Conservation (phyloP, 192 early-diverging fungal genomes). For the Backusella tuberculispora region DNA sequence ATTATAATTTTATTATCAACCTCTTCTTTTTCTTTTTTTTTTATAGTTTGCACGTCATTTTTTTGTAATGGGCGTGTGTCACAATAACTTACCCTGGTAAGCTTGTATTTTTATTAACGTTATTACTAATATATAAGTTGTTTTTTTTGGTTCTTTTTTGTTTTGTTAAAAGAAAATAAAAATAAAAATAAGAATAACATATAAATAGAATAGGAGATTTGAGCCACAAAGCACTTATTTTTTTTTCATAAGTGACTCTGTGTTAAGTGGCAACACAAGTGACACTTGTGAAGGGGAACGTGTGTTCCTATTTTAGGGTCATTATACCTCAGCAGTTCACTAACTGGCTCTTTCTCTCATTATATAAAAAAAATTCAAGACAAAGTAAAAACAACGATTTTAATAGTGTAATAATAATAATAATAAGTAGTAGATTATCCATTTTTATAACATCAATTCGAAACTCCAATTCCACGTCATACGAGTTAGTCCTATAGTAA, state of each 20-base stretch:
- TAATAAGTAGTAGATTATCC: too few relatives aligned
- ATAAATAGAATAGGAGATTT: not conserved
- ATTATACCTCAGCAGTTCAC: not conserved
- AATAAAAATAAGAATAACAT: not conserved
- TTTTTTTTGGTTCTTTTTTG: too few relatives aligned
- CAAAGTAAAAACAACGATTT: too few relatives aligned
- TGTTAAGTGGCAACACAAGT: not conserved
- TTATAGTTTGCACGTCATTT: conserved; percentile 2
- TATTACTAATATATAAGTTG: not conserved
- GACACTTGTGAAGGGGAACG: conserved; percentile 4
- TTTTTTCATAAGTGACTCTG: not conserved
- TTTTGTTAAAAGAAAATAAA: not conserved
- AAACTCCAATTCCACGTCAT: too few relatives aligned
- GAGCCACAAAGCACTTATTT: too few relatives aligned
- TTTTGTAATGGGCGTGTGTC: conserved; percentile 4
- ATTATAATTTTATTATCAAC: too few relatives aligned
- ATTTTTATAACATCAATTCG: too few relatives aligned
- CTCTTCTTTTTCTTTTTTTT: too few relatives aligned
- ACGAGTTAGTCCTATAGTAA: not conserved
- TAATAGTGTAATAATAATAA: too few relatives aligned
- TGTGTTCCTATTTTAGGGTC: conserved; percentile 1
- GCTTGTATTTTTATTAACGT: not conserved
- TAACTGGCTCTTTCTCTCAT: not conserved
- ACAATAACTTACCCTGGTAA: conserved; percentile 15
- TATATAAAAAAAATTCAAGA: too few relatives aligned